phyloP scores from a whole-genome alignment of 2,329 filamentous ascomycete genomes.

The Plenodomus tracheiphilus region DNA sequence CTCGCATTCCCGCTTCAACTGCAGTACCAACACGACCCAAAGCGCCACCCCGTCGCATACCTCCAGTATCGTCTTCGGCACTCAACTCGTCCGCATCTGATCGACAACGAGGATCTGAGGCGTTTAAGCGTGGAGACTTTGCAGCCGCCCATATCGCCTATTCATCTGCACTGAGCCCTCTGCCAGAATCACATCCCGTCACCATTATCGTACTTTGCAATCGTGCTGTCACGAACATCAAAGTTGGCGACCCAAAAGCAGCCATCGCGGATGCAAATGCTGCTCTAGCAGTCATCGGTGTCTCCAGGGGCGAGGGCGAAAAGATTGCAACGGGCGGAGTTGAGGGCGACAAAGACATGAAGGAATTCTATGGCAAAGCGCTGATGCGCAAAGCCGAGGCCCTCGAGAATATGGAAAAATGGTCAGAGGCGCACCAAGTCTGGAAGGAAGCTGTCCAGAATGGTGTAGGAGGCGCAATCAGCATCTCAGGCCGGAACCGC shows the following conservation, averaged over 20 bases:
- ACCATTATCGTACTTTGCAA: constrained; percentile 90
- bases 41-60: constrained; percentile 62
- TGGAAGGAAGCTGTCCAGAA: constrained; percentile 85
- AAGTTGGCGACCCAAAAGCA: constrained; percentile 87
- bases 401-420: constrained; percentile 92
- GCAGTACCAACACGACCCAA: constrained; percentile 50
- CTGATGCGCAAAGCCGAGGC: constrained; percentile 94
- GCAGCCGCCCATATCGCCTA: constrained; percentile 83
- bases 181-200: constrained; percentile 80
- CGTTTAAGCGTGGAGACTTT: constrained; percentile 95
- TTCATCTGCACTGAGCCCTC: constrained; percentile 70
- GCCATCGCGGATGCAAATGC: constrained; percentile 83
- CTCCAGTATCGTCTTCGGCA: constrained; percentile 68
- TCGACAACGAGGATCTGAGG: constrained; percentile 77
- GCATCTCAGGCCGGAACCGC: constrained; percentile 81
- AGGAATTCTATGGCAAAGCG: constrained; percentile 90
- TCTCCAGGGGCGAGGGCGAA: constrained; percentile 77
- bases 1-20: constrained; percentile 44
- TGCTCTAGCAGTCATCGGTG: constrained; percentile 78
- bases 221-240: constrained; percentile 84
- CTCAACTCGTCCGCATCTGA: constrained; percentile 77
- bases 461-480: constrained; percentile 81
- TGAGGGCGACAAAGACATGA: constrained; percentile 76
- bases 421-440: constrained; percentile 76
- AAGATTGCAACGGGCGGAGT: constrained; percentile 68